Evolutionary conservation across 2,329 filamentous ascomycete species (phyloP), one percentile per base, ranked within the genome.

Genomic region (Venturia effusa): DNA sequence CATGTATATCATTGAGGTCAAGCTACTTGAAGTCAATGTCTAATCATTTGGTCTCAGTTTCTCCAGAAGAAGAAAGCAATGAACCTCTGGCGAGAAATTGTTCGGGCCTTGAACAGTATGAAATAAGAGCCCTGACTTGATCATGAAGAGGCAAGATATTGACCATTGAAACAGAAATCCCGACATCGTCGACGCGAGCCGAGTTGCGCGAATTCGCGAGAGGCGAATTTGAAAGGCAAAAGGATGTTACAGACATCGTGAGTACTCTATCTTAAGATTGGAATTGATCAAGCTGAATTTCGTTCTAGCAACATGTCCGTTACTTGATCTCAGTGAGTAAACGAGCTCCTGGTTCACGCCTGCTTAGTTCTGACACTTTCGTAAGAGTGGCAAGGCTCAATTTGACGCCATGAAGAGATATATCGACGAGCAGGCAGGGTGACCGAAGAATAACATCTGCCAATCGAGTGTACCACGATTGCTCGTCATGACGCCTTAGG

Each of bases 171-270:
- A 27, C 48, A 75, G 74, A 71, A 61, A 71, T 76, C 13, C 74
- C 74, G 1, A 68, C 70, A 5, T 72, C 73, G 4, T 67, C 71
- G 2, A 76, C 74, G 5, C 69, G 73, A 37, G 65, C 68, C 48
- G 80, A 82, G 62, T 77, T 82, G 74, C 72, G 73, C 40, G 70
- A 74, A n/a, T 81, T 78, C 67, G 80, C 79, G 6, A 71, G 79
- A 54, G 71, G 72, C 13, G 80, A 81, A 64, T 81, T 82, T 65
- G 78, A 80, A 67, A 73, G 77, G 60, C 75, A 80, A 64, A 74
- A 72, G 32, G 68, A 75, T 61, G 75, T 81, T 2, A 75, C 76
- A 40, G 80, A 82, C 66, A 66, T 81, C 40, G 78, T 80, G 73
- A 66, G 73, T 69, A 61, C 30, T 40, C 19, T 32, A 11, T 43